phyloP scores from a whole-genome alignment of 2,329 filamentous ascomycete genomes.

The Trichoderma sp. region DNA sequence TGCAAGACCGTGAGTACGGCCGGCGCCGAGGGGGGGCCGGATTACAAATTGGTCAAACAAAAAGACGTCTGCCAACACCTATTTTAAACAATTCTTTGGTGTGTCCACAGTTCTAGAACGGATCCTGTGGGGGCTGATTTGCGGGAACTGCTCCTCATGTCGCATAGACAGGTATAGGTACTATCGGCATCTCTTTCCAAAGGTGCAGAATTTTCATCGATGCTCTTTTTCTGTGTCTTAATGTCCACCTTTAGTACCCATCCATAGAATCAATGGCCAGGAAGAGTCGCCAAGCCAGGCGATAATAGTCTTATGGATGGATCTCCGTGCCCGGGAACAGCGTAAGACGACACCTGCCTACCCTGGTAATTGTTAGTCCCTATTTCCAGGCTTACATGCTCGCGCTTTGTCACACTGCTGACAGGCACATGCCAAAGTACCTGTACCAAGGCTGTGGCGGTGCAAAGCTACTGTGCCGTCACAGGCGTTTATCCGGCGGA shows the following conservation, averaged over 20 bases:
- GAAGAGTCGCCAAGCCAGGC: background rate
- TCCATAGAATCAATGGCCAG: background rate
- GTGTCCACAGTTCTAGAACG: background rate
- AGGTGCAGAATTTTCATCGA: background rate
- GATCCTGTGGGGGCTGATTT: background rate
- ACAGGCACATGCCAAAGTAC: background rate
- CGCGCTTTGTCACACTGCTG: background rate
- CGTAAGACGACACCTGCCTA: background rate
- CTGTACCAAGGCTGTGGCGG: background rate
- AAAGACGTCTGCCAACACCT: background rate
- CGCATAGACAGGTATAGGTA: background rate
- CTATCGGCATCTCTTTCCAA: background rate
- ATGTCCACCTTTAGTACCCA: background rate
- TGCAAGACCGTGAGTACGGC: background rate
- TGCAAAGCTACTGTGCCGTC: background rate
- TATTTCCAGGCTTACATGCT: background rate
- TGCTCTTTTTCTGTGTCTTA: background rate
- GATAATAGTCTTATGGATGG: background rate
- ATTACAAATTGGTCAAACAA: background rate
- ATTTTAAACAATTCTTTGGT: background rate
- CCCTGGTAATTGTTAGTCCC: background rate
- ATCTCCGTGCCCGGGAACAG: background rate
- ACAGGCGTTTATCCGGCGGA: background rate
- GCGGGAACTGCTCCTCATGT: background rate
- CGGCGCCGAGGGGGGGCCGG: background rate